Evolutionary conservation across 305 asterid genomes (phyloP), one percentile per base, ranked within the genome.

Genomic region (Fraxinus greggii): DNA sequence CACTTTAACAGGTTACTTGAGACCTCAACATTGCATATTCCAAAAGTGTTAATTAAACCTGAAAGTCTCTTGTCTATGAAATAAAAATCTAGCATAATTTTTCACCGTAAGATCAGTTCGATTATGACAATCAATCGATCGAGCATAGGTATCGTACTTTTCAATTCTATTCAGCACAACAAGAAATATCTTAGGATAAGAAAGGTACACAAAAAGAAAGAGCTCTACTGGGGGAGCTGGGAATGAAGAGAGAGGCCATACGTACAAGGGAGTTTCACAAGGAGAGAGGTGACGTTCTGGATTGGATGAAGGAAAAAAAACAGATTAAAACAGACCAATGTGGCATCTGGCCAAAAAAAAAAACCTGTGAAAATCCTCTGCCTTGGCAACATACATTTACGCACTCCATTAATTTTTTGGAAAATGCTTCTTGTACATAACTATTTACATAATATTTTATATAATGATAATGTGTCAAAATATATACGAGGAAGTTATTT

Each of bases 1-100:
- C 48, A 35, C 19, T 19, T 56, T 72, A 31, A 78, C 81, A 72
- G 72, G 63, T 80, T 81, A 61, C 36, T 79, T 31, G 63, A 79
- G 65, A 33, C 5, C 13, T 35, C 33, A 36, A 26, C 72, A 8
- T 24, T 63, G 33, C 32, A 63, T 9, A 63, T 63, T 63, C 31
- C 31, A 17, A 54, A 51, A 51, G 63, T 15, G 56, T 13, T 13
- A 45, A 45, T 3, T 45, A 13, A 13, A 45, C 19, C n/a, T 3
- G 21, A 40, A 40, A 40, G 7, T 54, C 0, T 1, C 7, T 5
- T n/a, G 8, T 17, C 24, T 54, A 51, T 54, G 9, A n/a, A n/a
- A n/a, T 6, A n/a, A 3, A n/a, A n/a, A 54, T 54, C n/a, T 54
- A n/a, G 24, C 23, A 6, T 51, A 54, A 54, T 15, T 15, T 48